Conservation (phyloP, 495 filamentous ascomycete species). For the Talaromyces trachyspermus region DNA sequence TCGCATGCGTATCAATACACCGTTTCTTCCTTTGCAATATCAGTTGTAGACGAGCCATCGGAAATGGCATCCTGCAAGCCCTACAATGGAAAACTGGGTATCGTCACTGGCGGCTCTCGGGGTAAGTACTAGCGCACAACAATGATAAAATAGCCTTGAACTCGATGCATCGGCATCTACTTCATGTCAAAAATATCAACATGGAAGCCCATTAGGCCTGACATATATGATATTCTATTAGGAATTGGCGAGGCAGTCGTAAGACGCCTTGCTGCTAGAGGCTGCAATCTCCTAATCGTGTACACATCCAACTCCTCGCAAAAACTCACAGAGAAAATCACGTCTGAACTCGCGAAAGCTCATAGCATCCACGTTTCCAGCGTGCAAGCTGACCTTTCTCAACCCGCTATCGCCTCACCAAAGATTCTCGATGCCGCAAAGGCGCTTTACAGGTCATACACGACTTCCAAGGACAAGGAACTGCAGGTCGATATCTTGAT, state of each 20-base stretch:
- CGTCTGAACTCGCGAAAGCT: background rate
- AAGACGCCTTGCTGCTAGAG: constrained; percentile 7
- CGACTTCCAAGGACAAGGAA: background rate
- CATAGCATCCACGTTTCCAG: constrained; percentile 4
- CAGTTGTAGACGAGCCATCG: too few relatives aligned
- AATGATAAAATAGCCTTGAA: background rate
- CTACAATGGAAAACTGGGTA: constrained; percentile 6
- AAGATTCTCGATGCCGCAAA: constrained; percentile 7
- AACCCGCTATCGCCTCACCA: background rate
- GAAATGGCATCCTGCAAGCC: constrained; percentile 6
- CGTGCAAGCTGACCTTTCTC: constrained; percentile 8
- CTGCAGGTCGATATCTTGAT: constrained; percentile 64
- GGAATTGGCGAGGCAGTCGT: constrained; percentile 9
- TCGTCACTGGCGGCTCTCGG: constrained; percentile 10
- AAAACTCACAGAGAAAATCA: background rate
- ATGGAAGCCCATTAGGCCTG: too few relatives aligned
- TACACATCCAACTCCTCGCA: constrained; percentile 9
- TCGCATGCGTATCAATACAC: too few relatives aligned
- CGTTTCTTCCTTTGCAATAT: too few relatives aligned
- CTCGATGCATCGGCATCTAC: background rate
- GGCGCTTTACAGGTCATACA: constrained; percentile 4
- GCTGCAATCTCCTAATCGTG: constrained; percentile 7
- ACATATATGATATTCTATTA: background rate
- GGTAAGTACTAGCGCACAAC: constrained; percentile 8
- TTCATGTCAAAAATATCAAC: too few relatives aligned